Percentiles rank a stretch among this genome's conserved stretches.
phyloP scores from a whole-genome alignment of 208 protist genomes.

The Trypanosoma lewisi region DNA sequence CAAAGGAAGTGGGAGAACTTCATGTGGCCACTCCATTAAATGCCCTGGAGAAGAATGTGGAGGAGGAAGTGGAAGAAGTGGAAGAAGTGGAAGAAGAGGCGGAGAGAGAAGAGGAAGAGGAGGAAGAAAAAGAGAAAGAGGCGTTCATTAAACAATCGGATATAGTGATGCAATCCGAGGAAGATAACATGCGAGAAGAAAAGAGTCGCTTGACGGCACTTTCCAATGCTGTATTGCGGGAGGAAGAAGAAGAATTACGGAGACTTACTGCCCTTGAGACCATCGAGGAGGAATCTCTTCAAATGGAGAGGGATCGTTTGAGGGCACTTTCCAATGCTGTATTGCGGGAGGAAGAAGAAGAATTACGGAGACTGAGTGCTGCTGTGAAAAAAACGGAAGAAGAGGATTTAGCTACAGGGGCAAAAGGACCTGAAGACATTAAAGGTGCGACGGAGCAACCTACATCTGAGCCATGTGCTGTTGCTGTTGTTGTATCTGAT shows the following conservation, averaged over 20 bases:
- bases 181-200: neutral
- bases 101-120: constrained; percentile 21
- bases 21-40: constrained; percentile 26
- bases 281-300: neutral
- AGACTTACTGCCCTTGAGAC: neutral
- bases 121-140: constrained; percentile 7
- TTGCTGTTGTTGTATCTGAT: neutral
- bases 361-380: neutral
- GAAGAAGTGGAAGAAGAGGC: neutral
- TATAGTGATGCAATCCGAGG: neutral
- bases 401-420: neutral
- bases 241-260: neutral
- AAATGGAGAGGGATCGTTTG: neutral
- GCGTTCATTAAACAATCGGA: too few relatives aligned
- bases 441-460: neutral
- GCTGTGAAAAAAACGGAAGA: neutral
- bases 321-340: neutral
- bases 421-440: neutral
- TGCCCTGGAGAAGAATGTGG: constrained; percentile 20
- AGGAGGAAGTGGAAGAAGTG: constrained; percentile 4
- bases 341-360: neutral
- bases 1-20: too few relatives aligned
- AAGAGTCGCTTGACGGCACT: neutral
- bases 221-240: neutral
- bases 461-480: neutral